Evolutionary conservation across 345 rosid genomes (phyloP), one percentile per base, ranked within the genome.

Genomic region (Carallia pectinifolia): DNA sequence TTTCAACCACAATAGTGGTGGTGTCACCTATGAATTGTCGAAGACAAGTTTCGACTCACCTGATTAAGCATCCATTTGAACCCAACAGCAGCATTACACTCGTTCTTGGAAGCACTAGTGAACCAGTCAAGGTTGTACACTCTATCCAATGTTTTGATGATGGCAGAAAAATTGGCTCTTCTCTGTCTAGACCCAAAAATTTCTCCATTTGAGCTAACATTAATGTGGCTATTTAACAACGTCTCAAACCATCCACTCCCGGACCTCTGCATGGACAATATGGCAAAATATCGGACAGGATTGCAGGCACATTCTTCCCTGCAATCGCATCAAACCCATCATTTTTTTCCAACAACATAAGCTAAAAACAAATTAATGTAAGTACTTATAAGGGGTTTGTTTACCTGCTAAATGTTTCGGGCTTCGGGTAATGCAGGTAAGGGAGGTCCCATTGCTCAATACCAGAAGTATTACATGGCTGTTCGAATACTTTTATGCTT

Each of bases 241-340:
- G 84, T 81, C 58, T 75, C 81, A 23, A 80, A 80, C 84, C 84
- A 80, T 29, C 84, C 84, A 54, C 84, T 80, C 56, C 84, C 84
- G 0, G 82, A 81, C 76, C 85, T 77, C 66, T 81, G 85, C 85
- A 73, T 81, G n/a, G 80, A 77, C 64, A 81, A 72, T 7, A 81
- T 81, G 9, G 79, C 84, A 66, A 81, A 81, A 61, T 65, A 78
- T 55, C 76, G 27, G 2, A 78, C 80, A 18, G 85, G 82, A 53
- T 70, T 81, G 75, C 82, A 78, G 12, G 62, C 72, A 39, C 82
- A 81, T 70, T 78, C 82, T 66, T 73, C 76, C 76, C 80, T 75
- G 69, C 16, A 54, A 0, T 31, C 31, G 12, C 33, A 63, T 64
- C 47, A 37, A 10, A n/a, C 23, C 18, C 39, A 29, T 29, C 5